Conservation (phyloP, 352 stramenopile species). For the Aphanomyces euteiches region DNA sequence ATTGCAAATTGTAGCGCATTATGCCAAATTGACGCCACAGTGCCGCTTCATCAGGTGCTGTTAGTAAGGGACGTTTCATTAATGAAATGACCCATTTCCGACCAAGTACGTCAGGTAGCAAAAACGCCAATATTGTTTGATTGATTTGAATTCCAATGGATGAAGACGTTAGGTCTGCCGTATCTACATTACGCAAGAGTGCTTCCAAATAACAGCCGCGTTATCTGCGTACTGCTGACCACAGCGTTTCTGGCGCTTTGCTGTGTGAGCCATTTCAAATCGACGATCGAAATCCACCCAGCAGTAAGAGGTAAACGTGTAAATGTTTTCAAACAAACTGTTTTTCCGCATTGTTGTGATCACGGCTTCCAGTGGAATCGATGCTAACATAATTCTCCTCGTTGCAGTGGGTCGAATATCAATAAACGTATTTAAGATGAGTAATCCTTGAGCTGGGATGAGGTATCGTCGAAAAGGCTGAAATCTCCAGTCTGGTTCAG, state of each 20-base stretch:
- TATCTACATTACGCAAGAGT: conserved; percentile 22
- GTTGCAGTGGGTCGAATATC: conserved; percentile 1
- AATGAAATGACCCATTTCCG: not conserved
- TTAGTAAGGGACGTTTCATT: not conserved
- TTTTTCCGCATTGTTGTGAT: conserved; percentile 6
- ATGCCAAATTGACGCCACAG: conserved; percentile 6
- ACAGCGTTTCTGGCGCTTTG: not conserved
- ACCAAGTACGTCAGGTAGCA: not conserved
- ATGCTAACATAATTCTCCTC: not conserved
- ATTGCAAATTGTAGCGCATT: conserved; percentile 14
- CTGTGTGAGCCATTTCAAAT: not conserved
- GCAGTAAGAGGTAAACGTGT: not conserved
- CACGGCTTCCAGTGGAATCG: not conserved
- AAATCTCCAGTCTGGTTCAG: not conserved
- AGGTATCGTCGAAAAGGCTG: not conserved
- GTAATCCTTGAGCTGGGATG: conserved; percentile 4
- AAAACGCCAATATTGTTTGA: not conserved
- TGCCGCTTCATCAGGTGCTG: not conserved
- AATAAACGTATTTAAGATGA: not conserved
- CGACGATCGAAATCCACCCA: conserved; percentile 23
- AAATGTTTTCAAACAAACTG: conserved; percentile 12
- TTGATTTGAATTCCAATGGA: conserved; percentile 11
- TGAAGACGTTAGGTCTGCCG: conserved; percentile 2
- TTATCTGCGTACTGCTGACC: not conserved
- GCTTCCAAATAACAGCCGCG: conserved; percentile 24